Percentiles rank a stretch among this genome's conserved stretches.
phyloP scores from a whole-genome alignment of 2,329 filamentous ascomycete genomes.

The Paraphaeosphaeria sporulosa region DNA sequence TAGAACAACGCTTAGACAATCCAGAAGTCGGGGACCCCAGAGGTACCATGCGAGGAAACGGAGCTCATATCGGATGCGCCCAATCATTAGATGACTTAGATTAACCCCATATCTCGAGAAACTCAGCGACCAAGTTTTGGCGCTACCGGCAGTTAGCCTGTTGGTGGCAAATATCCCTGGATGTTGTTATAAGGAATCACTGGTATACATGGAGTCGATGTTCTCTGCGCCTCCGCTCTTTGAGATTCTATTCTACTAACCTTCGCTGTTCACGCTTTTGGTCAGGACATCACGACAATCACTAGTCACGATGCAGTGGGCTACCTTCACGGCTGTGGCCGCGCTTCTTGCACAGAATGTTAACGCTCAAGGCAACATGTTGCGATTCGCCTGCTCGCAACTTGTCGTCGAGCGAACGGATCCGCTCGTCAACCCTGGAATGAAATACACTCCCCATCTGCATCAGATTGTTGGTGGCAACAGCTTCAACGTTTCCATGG shows the following conservation, averaged over 20 bases:
- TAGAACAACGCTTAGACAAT: constrained; percentile 18
- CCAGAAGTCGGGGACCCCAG: constrained; percentile 23
- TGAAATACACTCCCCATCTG: constrained; percentile 46
- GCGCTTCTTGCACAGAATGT: constrained; percentile 34
- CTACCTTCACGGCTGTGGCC: constrained; percentile 30
- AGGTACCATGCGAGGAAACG: constrained; percentile 24
- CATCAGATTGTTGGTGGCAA: constrained; percentile 46
- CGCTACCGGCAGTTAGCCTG: constrained; percentile 36
- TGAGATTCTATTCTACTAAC: constrained; percentile 11
- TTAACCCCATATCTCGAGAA: constrained; percentile 37
- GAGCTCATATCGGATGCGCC: constrained; percentile 30
- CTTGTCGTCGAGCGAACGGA: constrained; percentile 45
- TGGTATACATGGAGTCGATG: constrained; percentile 25
- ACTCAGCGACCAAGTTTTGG: constrained; percentile 32
- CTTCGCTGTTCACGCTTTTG: constrained; percentile 15
- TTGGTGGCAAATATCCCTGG: constrained; percentile 21
- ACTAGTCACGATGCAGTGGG: constrained; percentile 40
- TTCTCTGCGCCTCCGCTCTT: constrained; percentile 16
- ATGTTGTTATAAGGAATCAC: constrained; percentile 36
- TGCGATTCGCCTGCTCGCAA: constrained; percentile 46
- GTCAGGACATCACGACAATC: constrained; percentile 18
- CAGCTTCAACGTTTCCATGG: constrained; percentile 45
- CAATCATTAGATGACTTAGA: constrained; percentile 39
- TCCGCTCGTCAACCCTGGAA: constrained; percentile 44
- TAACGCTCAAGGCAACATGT: constrained; percentile 37